phyloP scores from a whole-genome alignment of 768 basidiomycete species.

The Infundibulicybe gibba region DNA sequence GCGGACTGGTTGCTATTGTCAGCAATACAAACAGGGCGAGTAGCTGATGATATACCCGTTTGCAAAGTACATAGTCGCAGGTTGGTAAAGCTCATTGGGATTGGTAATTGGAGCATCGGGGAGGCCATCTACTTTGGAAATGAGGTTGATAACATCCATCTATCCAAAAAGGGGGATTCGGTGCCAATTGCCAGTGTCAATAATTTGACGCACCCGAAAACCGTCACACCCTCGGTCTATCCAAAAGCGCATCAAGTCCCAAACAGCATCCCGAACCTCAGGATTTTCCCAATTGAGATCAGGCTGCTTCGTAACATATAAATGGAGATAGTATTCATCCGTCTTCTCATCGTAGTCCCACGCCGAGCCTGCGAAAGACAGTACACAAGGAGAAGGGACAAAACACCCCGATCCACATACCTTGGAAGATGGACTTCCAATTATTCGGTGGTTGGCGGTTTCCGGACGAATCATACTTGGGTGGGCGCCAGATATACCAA shows the following conservation, averaged over 20 bases:
- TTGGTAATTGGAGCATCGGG: slow-evolving; percentile 63
- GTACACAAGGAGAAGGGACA: background rate
- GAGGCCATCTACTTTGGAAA: slow-evolving; percentile 59
- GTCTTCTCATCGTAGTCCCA: slow-evolving; percentile 69
- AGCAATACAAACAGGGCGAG: slow-evolving; percentile 1
- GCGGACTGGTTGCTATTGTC: slow-evolving; percentile 38
- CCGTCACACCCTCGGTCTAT: slow-evolving; percentile 73
- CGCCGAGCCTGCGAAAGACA: slow-evolving; percentile 44
- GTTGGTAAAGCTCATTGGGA: slow-evolving; percentile 48
- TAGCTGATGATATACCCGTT: slow-evolving; percentile 43
- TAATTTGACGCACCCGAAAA: slow-evolving; percentile 45
- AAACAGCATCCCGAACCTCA: slow-evolving; percentile 53
- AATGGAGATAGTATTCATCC: slow-evolving; percentile 70
- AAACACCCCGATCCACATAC: slow-evolving; percentile 22
- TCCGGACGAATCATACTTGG: slow-evolving; percentile 48
- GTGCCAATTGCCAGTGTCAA: background rate
- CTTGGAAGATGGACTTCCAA: slow-evolving; percentile 67
- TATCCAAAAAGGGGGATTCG: slow-evolving; percentile 17
- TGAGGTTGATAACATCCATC: slow-evolving; percentile 73
- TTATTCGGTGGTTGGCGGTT: slow-evolving; percentile 65
- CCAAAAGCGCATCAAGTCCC: slow-evolving; percentile 71
- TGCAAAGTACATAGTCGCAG: slow-evolving; percentile 47
- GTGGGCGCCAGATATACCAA: slow-evolving; percentile 76
- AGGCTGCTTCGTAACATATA: slow-evolving; percentile 65
- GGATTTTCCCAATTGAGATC: slow-evolving; percentile 79